Evolutionary conservation across 2,329 filamentous ascomycete species (phyloP).

Genomic region (Gnomoniopsis sp.): DNA sequence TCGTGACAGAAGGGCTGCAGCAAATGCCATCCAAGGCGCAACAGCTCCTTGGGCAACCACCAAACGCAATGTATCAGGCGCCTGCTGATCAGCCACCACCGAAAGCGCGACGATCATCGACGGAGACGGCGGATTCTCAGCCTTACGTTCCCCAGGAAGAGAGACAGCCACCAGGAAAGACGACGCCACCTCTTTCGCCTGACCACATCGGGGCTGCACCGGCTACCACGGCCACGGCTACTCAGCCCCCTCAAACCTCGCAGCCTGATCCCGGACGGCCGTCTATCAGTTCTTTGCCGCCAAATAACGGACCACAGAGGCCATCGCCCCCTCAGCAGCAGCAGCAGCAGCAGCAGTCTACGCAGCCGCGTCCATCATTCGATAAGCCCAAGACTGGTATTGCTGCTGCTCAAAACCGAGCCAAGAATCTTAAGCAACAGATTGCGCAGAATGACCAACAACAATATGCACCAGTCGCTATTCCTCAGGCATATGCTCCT

Average conservation of each 20-base stretch:
- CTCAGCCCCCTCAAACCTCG: background rate
- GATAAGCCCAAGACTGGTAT: constrained; percentile 1
- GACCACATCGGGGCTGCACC: constrained; percentile 17
- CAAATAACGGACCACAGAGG: background rate
- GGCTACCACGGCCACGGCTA: background rate
- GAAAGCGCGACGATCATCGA: background rate
- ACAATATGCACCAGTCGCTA: constrained; percentile 35
- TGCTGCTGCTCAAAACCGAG: background rate
- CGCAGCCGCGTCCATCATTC: constrained; percentile 4
- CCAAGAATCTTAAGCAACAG: constrained; percentile 14
- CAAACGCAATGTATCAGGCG: constrained; percentile 10
- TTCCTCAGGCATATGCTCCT: constrained; percentile 33
- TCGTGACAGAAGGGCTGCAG: constrained; percentile 9
- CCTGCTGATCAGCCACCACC: constrained; percentile 10
- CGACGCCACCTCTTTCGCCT: constrained; percentile 1
- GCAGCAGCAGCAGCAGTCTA: constrained; percentile 11
- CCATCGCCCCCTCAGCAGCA: constrained; percentile 13
- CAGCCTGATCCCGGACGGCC: constrained; percentile 11
- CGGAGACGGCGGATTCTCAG: constrained; percentile 6
- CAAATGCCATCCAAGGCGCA: constrained; percentile 16
- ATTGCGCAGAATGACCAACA: constrained; percentile 27
- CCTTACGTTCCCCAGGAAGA: constrained; percentile 20
- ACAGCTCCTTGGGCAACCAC: constrained; percentile 13
- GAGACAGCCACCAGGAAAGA: constrained; percentile 17
- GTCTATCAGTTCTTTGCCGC: constrained; percentile 4